Evolutionary conservation across 495 filamentous ascomycete genomes (phyloP), one percentile per base, ranked within the genome.

Genomic region (Glonium stellatum): DNA sequence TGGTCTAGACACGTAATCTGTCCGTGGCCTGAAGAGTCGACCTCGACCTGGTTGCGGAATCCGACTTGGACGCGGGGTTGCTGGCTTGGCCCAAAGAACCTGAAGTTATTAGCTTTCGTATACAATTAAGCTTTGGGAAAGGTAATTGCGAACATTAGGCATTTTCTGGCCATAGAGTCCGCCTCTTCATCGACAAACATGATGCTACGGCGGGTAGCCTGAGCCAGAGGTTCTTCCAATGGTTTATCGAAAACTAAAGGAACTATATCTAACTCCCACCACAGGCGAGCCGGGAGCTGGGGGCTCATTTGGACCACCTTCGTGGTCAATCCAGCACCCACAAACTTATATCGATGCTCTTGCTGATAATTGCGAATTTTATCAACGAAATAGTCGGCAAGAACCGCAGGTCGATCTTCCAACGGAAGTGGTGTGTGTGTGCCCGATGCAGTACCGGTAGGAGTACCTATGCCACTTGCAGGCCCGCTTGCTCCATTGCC

Each of bases 81-180:
- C 13, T 87, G 78, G 18, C 80, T 84, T 8, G 90, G 90, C 5
- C 90, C 89, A 67, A 92, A 95, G 54, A 86, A 75, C 74, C 86
- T 89, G 61, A 39, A 0, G 18, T 46, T 19, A 53, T 60, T 48
- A 71, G 70, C 50, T 12, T 11, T 13, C 27, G 46, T 57, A 58
- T 22, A 52, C 34, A 37, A 57, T 23, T 18, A 21, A 18, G 35
- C 12, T 44, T 22, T 25, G 48, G 48, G 23, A 15, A 27, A 42
- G 19, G 1, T 59, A 49, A 2, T 22, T 54, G 69, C 78, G 57
- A 68, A 86, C 84, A 85, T 81, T 46, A 90, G 80, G 68, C 87
- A 90, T 76, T 92, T 92, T 31, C 89, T 79, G 2, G 84, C 86
- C 82, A 92, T 88, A 0, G 88, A 88, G 67, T 95, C 90, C 1